Evolutionary conservation across 768 basidiomycete species (phyloP), one percentile per base, ranked within the genome.

Genomic region (Tylopilus rubrobrunneus): DNA sequence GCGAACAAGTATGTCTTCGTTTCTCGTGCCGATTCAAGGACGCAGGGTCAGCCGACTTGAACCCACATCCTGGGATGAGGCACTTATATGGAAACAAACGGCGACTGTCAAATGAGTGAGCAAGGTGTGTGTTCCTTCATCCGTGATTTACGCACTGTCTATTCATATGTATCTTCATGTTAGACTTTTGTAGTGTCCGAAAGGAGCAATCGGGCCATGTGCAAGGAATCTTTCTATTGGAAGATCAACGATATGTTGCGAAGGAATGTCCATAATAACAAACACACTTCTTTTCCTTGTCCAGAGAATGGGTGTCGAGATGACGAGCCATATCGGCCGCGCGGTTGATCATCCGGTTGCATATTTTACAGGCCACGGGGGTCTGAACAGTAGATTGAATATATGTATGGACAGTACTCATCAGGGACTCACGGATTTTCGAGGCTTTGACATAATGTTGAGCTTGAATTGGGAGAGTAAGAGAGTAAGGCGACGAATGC

Each of bases 321-420:
- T 73, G 71, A 6, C 72, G 60, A 0, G 49, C 33, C 0, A 73
- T 49, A 34, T 71, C 72, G 10, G 62, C 55, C 47, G 51, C 66
- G 33, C 68, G 63, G 8, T 59, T 45, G 19, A 73, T 25, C 10
- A 3, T 29, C 33, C 45, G 55, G 0, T 36, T 40, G 44, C 70
- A 71, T 8, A 49, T 17, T 0, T 9, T 0, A 21, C 69, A 72
- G 0, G n/a, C 0, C 1, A 45, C 52, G 1, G 62, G 1, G 3
- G 21, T 37, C 64, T 67, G 34, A 2, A 33, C 14, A 12, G 2
- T 11, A 41, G 5, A 10, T 45, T 62, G 12, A 53, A 48, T 28
- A 51, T 5, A 36, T 11, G 7, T 9, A 1, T 6, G 1, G 5
- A 44, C 6, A 8, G 49, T 34, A 15, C n/a, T 23, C 14, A 49